A percentile compares a stretch with the other conserved stretches of the same genome.
Evolutionary conservation across 2,329 filamentous ascomycete genomes (phyloP).

Genomic region (Botrytis medusae): DNA sequence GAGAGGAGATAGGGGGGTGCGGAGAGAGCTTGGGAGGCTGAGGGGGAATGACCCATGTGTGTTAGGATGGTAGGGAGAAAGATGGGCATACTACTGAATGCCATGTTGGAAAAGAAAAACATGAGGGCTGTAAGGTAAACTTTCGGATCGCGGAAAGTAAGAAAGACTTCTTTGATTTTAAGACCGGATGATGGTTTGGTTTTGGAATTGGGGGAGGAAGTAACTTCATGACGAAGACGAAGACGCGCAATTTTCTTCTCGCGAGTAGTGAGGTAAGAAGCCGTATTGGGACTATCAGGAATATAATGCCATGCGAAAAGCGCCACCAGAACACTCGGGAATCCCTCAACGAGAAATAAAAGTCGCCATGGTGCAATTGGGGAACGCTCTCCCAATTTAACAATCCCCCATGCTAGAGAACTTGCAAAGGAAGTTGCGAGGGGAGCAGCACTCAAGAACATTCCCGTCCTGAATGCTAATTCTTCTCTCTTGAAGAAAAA

Average conservation of each 20-base stretch:
- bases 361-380: constrained; percentile 84
- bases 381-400: constrained; percentile 61
- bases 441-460: constrained; percentile 83
- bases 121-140: constrained; percentile 76
- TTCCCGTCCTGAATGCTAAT: constrained; percentile 78
- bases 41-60: constrained; percentile 69
- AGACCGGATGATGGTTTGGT: constrained; percentile 42
- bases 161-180: constrained; percentile 55
- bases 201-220: background rate
- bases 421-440: constrained; percentile 82
- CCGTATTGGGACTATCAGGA: constrained; percentile 71
- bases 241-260: constrained; percentile 69
- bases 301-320: constrained; percentile 72
- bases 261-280: constrained; percentile 60
- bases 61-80: constrained; percentile 80
- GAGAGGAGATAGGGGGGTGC: constrained; percentile 79
- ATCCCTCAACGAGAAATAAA: constrained; percentile 80
- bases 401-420: constrained; percentile 75
- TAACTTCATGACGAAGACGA: constrained; percentile 53
- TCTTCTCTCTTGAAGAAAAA: constrained; percentile 68
- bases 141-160: constrained; percentile 63
- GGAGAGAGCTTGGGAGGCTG: constrained; percentile 72
- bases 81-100: constrained; percentile 83
- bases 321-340: constrained; percentile 75
- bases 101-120: constrained; percentile 86